phyloP scores from a whole-genome alignment of 495 filamentous ascomycete genomes.

The Bacidia rubella region DNA sequence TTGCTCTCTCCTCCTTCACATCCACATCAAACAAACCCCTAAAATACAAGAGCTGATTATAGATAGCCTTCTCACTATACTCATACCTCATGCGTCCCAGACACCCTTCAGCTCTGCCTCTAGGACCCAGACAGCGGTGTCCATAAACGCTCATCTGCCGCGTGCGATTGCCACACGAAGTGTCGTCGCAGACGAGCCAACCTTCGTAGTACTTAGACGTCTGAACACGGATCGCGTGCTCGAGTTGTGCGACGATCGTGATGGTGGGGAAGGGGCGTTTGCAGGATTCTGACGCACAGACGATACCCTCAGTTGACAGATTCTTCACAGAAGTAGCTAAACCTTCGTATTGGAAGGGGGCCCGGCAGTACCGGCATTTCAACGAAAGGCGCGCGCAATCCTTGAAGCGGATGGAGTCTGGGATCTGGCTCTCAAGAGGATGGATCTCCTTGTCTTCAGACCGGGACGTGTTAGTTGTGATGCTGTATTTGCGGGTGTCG shows the following conservation, averaged over 20 bases:
- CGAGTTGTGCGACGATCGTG: conserved; percentile 71
- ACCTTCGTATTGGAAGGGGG: conserved; percentile 59
- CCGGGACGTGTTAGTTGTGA: conserved; percentile 39
- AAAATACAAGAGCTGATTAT: conserved; percentile 91
- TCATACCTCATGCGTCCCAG: conserved; percentile 81
- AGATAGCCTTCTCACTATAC: conserved; percentile 74
- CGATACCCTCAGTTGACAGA: conserved; percentile 57
- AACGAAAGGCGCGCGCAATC: conserved; percentile 60
- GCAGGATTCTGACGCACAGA: conserved; percentile 52
- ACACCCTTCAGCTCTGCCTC: conserved; percentile 69
- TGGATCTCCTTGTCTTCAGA: conserved; percentile 50
- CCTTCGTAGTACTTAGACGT: conserved; percentile 80
- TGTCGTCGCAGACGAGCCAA: conserved; percentile 82
- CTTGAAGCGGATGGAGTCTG: conserved; percentile 70
- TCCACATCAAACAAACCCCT: conserved; percentile 79
- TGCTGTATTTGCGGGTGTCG: conserved; percentile 74
- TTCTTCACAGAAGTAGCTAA: conserved; percentile 41
- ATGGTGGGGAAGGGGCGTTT: conserved; percentile 50
- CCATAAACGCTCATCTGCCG: conserved; percentile 88
- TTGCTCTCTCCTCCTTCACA: conserved; percentile 8
- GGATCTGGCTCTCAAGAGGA: conserved; percentile 85
- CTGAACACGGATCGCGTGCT: conserved; percentile 63
- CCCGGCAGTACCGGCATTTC: conserved; percentile 69
- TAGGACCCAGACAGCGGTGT: conserved; percentile 73
- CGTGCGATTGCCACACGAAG: conserved; percentile 73